These are phyloP conservation scores for Monilinia fructicola DNA, from an alignment of 2,329 filamentous ascomycete species.

Conservation along the genomic window DNA sequence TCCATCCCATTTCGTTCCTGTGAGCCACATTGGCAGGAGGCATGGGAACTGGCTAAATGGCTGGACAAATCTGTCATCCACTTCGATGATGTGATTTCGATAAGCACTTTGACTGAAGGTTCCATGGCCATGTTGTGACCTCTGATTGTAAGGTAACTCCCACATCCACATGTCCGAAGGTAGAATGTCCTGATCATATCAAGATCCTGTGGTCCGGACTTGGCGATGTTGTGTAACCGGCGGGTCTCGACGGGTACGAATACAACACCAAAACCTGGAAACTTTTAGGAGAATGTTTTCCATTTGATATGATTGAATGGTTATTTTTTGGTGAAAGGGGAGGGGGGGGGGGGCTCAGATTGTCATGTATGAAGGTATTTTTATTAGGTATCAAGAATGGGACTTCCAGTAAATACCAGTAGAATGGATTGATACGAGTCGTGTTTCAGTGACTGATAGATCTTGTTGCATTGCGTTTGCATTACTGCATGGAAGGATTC, in stretches of 20 bases:
- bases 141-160: not conserved
- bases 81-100: not conserved
- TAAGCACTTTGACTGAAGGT: not conserved
- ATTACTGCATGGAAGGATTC: constrained; percentile 1
- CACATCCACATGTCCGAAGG: constrained; percentile 11
- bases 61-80: not conserved
- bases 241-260: not conserved
- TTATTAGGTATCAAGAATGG: not conserved
- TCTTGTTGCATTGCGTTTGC: not conserved
- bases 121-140: not conserved
- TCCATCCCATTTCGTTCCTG: not conserved
- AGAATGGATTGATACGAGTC: constrained; percentile 1
- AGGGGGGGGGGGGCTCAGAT: too few species aligned
- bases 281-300: not conserved
- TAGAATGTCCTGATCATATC: not conserved
- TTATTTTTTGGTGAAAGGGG: not conserved
- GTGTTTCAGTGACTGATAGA: not conserved
- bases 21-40: not conserved
- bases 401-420: not conserved
- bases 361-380: not conserved
- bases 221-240: not conserved
- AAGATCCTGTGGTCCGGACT: not conserved
- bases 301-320: not conserved
- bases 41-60: not conserved
- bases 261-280: not conserved